Conservation (phyloP, 208 protist genomes). For the Leishmania mexicana region DNA sequence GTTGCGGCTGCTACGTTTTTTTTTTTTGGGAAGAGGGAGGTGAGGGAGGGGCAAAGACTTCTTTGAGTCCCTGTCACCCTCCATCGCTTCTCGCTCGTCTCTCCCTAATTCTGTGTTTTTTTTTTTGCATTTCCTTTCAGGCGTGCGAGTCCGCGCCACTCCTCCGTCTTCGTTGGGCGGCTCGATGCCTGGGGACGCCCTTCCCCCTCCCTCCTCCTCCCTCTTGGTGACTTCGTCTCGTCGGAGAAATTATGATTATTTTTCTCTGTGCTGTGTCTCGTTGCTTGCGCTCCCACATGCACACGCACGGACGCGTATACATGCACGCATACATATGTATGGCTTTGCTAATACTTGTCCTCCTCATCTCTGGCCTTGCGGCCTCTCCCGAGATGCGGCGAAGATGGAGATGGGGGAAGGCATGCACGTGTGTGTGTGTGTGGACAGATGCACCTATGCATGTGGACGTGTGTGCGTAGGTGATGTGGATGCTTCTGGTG, state of each 20-base stretch:
- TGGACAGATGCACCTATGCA: background rate
- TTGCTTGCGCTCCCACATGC: background rate
- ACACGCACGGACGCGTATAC: background rate
- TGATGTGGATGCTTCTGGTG: background rate
- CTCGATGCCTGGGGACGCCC: background rate
- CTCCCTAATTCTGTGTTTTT: no score
- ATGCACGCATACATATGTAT: background rate
- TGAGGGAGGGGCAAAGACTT: background rate
- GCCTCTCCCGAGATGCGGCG: background rate
- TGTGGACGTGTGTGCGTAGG: background rate
- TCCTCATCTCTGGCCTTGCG: background rate
- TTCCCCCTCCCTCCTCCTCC: background rate
- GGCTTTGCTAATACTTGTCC: background rate
- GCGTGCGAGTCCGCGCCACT: background rate
- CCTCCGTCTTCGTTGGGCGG: background rate
- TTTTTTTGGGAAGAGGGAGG: background rate
- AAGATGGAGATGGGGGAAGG: background rate
- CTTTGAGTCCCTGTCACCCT: background rate
- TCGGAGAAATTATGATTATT: background rate
- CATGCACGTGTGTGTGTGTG: background rate
- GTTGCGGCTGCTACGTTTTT: background rate
- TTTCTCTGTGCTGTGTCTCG: conserved; percentile 3
- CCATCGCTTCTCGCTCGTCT: background rate
- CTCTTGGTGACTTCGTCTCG: background rate
- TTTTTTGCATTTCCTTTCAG: background rate